Evolutionary conservation across 1,139 yeast genomes (phyloP).

Genomic region (Pichia inconspicua): DNA sequence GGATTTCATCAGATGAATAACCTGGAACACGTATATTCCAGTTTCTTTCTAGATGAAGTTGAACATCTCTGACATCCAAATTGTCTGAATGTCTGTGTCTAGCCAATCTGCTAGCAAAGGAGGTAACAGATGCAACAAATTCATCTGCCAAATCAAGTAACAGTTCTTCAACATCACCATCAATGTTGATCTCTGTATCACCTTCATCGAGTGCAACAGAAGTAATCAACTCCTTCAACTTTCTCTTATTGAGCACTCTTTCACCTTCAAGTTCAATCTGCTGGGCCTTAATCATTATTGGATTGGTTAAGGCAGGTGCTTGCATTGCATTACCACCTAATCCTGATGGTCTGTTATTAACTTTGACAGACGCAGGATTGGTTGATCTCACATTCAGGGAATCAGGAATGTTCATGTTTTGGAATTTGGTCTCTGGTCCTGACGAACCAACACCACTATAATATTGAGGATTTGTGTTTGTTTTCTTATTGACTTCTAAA

Average conservation of each 20-base stretch:
- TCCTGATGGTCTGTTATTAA: constrained; percentile 66
- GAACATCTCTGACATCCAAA: constrained; percentile 83
- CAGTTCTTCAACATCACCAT: constrained; percentile 92
- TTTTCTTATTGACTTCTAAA: not conserved
- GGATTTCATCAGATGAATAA: constrained; percentile 80
- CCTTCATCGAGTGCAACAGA: constrained; percentile 80
- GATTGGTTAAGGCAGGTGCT: constrained; percentile 61
- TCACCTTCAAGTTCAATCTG: constrained; percentile 78
- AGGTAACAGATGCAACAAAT: constrained; percentile 80
- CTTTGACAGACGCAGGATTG: constrained; percentile 50
- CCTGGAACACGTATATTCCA: constrained; percentile 97
- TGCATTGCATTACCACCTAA: constrained; percentile 79
- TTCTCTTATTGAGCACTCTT: constrained; percentile 80
- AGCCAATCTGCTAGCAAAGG: constrained; percentile 90
- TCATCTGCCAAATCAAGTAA: constrained; percentile 92
- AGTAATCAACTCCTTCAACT: constrained; percentile 75
- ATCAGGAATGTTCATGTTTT: constrained; percentile 66
- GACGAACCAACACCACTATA: constrained; percentile 36
- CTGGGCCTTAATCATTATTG: constrained; percentile 70
- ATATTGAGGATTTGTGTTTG: not conserved
- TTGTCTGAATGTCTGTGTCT: constrained; percentile 89
- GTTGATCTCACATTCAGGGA: constrained; percentile 60
- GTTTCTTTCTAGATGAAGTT: constrained; percentile 83
- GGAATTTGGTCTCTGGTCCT: constrained; percentile 41
- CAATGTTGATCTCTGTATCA: constrained; percentile 83